These are phyloP conservation scores for Yarrowia sp. DNA, from an alignment of 805 yeast genomes.

Conservation along the genomic window DNA sequence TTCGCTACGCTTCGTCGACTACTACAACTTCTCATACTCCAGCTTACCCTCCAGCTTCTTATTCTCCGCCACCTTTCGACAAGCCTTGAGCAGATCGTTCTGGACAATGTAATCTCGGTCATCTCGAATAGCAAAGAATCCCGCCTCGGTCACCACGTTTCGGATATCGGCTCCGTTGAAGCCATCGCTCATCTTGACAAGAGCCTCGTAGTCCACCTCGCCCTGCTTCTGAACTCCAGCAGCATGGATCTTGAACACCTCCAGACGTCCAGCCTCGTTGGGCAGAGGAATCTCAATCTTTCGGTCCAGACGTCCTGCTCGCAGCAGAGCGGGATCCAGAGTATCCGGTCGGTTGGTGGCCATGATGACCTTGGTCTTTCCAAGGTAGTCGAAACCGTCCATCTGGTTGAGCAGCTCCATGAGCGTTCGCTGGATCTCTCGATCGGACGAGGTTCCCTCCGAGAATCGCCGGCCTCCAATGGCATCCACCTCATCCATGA, in stretches of 20 bases:
- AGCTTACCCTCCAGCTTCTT: slow-evolving; percentile 95
- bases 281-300: slow-evolving; percentile 95
- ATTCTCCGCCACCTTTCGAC: slow-evolving; percentile 92
- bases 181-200: slow-evolving; percentile 98
- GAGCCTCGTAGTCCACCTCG: slow-evolving; percentile 94
- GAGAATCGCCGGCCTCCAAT: slow-evolving; percentile 97
- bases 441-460: slow-evolving; percentile 97
- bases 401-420: slow-evolving; percentile 96
- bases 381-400: slow-evolving; percentile 97
- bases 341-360: slow-evolving; percentile 99
- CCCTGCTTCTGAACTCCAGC: slow-evolving; percentile 83
- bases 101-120: slow-evolving; percentile 94
- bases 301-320: slow-evolving; percentile 97
- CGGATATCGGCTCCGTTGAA: slow-evolving; percentile 98
- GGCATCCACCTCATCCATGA: slow-evolving; percentile 98
- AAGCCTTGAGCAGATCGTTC: slow-evolving; percentile 95
- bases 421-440: slow-evolving; percentile 96
- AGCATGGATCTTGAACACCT: slow-evolving; percentile 91
- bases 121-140: slow-evolving; percentile 96
- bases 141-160: slow-evolving; percentile 97
- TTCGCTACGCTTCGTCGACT: not conserved
- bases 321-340: slow-evolving; percentile 90
- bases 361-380: slow-evolving; percentile 96
- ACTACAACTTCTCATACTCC: slow-evolving; percentile 86
- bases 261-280: slow-evolving; percentile 91